These are phyloP conservation scores for Polysphondylium violaceum DNA, from an alignment of 78 protist genomes.

Conservation along the genomic window DNA sequence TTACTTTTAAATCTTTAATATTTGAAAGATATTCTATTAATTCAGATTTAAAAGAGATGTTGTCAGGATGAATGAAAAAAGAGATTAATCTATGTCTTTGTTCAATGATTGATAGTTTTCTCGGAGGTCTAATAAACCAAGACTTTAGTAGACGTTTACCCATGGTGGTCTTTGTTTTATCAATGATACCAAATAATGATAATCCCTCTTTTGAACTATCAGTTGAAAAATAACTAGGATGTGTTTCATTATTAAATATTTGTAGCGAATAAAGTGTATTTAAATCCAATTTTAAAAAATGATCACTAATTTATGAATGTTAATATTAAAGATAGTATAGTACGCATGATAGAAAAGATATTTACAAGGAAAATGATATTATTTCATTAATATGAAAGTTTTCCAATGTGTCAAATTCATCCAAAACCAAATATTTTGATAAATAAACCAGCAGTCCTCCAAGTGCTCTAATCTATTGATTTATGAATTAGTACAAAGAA, in stretches of 20 bases:
- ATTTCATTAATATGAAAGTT: constrained; percentile 39
- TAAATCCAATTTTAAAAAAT: neutral
- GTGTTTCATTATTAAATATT: constrained; percentile 9
- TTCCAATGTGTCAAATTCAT: constrained; percentile 67
- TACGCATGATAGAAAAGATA: neutral
- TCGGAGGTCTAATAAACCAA: constrained; percentile 80
- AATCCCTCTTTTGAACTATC: constrained; percentile 61
- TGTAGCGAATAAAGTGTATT: constrained; percentile 8
- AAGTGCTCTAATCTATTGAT: constrained; percentile 42
- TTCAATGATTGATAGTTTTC: constrained; percentile 30
- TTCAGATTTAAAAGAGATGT: neutral
- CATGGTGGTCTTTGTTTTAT: constrained; percentile 55
- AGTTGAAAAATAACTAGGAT: constrained; percentile 41
- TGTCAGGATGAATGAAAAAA: neutral
- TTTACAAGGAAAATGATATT: constrained; percentile 3
- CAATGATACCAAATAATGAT: constrained; percentile 43
- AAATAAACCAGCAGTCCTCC: constrained; percentile 53
- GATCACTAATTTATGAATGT: neutral
- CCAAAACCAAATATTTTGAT: constrained; percentile 34
- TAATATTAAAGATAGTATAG: neutral
- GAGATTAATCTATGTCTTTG: constrained; percentile 25
- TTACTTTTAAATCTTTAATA: constrained; percentile 51
- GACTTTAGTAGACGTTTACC: constrained; percentile 53
- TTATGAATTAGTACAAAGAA: neutral
- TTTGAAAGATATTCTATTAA: neutral